These are phyloP conservation scores for Moelleriella libera DNA, from an alignment of 2,329 filamentous ascomycete genomes.

Conservation along the genomic window DNA sequence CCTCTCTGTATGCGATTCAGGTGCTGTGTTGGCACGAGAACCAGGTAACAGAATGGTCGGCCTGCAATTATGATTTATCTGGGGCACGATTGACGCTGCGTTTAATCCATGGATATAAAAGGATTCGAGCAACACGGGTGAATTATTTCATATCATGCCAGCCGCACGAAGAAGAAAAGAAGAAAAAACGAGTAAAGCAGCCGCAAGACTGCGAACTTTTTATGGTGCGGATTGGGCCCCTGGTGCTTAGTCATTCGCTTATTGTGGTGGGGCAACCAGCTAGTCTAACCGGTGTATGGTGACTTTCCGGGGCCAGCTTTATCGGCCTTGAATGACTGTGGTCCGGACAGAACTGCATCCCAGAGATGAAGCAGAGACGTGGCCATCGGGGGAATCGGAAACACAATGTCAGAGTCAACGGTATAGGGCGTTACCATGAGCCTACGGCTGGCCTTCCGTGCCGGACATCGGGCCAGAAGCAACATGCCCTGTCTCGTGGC, in stretches of 20 bases:
- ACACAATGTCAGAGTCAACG: no score
- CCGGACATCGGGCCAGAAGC: no score
- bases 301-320: no score
- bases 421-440: no score
- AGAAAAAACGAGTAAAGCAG: not conserved
- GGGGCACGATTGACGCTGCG: slow-evolving; percentile 66
- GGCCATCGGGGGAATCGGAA: no score
- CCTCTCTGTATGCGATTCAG: slow-evolving; percentile 12
- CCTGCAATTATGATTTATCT: slow-evolving; percentile 71
- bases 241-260: not conserved
- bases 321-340: no score
- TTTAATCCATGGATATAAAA: slow-evolving; percentile 33
- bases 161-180: slow-evolving; percentile 55
- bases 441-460: no score
- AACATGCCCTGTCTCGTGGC: no score
- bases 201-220: not conserved
- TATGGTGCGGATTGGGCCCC: not conserved
- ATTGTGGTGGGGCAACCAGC: not conserved
- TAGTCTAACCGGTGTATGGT: no score
- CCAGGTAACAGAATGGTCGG: slow-evolving; percentile 37
- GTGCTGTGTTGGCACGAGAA: slow-evolving; percentile 13
- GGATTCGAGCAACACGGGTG: slow-evolving; percentile 72
- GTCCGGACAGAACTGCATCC: no score
- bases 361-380: no score
- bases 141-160: slow-evolving; percentile 52